Percentiles rank a stretch among this genome's conserved stretches.
These are phyloP conservation scores for Gleditsia sinensis DNA, from an alignment of 306 rosid species.

Conservation along the genomic window DNA sequence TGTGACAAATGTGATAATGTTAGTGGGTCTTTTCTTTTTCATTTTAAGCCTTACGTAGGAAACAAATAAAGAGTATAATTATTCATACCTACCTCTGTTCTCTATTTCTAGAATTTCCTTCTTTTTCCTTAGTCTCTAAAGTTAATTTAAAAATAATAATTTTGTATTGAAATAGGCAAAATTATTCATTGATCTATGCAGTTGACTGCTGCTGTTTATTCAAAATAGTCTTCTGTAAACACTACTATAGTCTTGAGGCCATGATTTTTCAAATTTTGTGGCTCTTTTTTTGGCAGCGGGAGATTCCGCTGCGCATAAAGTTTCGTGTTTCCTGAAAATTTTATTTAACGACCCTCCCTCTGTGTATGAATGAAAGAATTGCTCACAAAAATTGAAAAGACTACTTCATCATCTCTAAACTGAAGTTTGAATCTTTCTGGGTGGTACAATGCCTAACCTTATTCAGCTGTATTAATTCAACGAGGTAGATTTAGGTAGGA, in stretches of 20 bases:
- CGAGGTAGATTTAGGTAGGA: neutral
- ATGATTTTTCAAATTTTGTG: too few relatives aligned
- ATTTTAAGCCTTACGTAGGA: slow-evolving; percentile 11
- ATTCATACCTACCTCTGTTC: neutral
- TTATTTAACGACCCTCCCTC: neutral
- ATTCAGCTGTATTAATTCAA: neutral
- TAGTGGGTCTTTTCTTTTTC: neutral
- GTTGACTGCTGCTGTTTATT: too few relatives aligned
- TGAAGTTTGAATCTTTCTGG: neutral
- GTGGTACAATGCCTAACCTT: neutral
- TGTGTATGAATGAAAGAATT: too few relatives aligned
- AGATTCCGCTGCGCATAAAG: too few relatives aligned
- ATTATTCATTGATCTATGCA: too few relatives aligned
- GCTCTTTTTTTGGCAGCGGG: too few relatives aligned
- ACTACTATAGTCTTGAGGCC: too few relatives aligned
- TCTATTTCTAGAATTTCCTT: slow-evolving; percentile 6
- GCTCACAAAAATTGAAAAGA: too few relatives aligned
- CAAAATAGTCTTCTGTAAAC: too few relatives aligned
- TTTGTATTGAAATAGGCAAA: slow-evolving; percentile 37
- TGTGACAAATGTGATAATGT: slow-evolving; percentile 10
- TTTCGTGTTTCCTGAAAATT: neutral
- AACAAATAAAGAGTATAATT: slow-evolving; percentile 20
- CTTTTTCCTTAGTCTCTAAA: slow-evolving; percentile 5
- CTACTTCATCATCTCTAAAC: neutral
- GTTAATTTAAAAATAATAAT: slow-evolving; percentile 31